phyloP scores from a whole-genome alignment of 2,329 filamentous ascomycete genomes.

The Pleoardoris graminearum region DNA sequence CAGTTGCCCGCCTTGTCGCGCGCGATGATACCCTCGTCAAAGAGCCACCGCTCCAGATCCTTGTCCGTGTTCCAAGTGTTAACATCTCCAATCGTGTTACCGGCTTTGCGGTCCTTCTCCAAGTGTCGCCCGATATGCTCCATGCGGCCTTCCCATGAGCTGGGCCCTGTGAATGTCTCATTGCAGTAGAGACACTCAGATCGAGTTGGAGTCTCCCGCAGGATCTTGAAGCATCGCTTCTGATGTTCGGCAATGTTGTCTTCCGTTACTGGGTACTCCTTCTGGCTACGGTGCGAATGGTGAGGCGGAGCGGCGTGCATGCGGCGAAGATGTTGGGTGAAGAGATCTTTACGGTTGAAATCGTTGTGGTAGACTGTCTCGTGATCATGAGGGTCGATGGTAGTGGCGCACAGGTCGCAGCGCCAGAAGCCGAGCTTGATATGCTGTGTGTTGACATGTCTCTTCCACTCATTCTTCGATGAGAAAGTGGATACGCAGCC shows the following conservation, averaged over 20 bases:
- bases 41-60: constrained; percentile 45
- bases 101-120: constrained; percentile 56
- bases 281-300: constrained; percentile 43
- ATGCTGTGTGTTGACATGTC: constrained; percentile 81
- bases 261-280: constrained; percentile 53
- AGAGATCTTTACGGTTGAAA: constrained; percentile 92
- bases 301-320: constrained; percentile 69
- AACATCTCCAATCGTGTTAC: constrained; percentile 19
- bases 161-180: constrained; percentile 63
- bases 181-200: constrained; percentile 69
- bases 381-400: constrained; percentile 36
- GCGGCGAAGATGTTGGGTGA: constrained; percentile 82
- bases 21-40: constrained; percentile 44
- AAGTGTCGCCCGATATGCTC: constrained; percentile 85
- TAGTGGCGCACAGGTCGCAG: constrained; percentile 66
- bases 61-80: constrained; percentile 33
- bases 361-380: constrained; percentile 53
- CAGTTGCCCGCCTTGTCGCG: constrained; percentile 29
- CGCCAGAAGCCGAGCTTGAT: constrained; percentile 73
- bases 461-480: constrained; percentile 94
- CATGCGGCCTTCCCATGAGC: constrained; percentile 79
- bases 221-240: constrained; percentile 60
- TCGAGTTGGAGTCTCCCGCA: constrained; percentile 63
- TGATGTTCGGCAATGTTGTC: constrained; percentile 61
- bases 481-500: constrained; percentile 74